phyloP scores from a whole-genome alignment of 768 basidiomycete genomes.

The Leccinum longicurvipes region DNA sequence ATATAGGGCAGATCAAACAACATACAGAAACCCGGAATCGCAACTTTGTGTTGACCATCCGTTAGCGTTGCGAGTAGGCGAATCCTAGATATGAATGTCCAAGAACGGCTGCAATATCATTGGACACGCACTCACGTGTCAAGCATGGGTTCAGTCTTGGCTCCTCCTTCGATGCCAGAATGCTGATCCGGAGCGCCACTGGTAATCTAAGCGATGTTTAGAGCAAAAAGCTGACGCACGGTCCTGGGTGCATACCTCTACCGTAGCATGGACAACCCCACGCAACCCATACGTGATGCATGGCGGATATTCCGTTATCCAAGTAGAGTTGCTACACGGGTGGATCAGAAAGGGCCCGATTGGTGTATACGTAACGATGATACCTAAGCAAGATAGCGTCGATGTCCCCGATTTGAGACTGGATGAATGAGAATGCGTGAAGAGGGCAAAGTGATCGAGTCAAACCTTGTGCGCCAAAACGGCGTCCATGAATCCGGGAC shows the following conservation, averaged over 20 bases:
- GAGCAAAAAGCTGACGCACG: background rate
- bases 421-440: conserved; percentile 4
- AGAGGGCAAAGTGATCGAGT: background rate
- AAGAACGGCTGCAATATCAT: background rate
- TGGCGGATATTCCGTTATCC: conserved; percentile 90
- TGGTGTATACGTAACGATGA: conserved; percentile 1
- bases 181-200: conserved; percentile 80
- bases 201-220: conserved; percentile 47
- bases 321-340: conserved; percentile 81
- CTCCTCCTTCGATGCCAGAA: conserved; percentile 93
- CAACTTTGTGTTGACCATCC: conserved; percentile 53
- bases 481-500: conserved; percentile 77
- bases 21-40: conserved; percentile 83
- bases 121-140: conserved; percentile 63
- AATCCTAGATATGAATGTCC: conserved; percentile 47
- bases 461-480: conserved; percentile 72
- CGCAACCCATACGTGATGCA: conserved; percentile 95
- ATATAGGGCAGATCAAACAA: conserved; percentile 9
- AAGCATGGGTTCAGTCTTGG: conserved; percentile 82
- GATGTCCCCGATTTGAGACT: conserved; percentile 81
- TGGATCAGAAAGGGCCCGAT: background rate
- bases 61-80: conserved; percentile 71
- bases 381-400: conserved; percentile 90
- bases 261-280: conserved; percentile 85
- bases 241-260: conserved; percentile 51